Base-by-base conservation (phyloP, 2,329 filamentous ascomycete genomes). In the Alternaria sp. region DNA sequence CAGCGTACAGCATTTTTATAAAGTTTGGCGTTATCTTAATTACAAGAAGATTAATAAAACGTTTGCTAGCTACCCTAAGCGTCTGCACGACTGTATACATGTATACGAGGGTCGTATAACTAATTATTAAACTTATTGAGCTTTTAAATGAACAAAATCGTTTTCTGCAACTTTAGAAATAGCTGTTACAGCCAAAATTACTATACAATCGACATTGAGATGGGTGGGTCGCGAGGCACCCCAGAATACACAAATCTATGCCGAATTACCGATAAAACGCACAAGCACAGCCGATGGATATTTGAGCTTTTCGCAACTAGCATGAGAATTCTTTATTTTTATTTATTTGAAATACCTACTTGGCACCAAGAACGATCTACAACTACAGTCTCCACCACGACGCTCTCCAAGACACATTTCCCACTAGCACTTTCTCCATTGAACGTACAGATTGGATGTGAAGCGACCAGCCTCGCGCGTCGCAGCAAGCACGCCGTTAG, bases 351-450 rank as follows among this genome's bases (percentile, higher is more conserved):
- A 8, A 33, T 56, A 7, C 45, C n/a, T 36, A 48, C 42, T 13
- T 28, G 33, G 29, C 29, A 46, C 28, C 36, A 23, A 42, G 33
- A 33, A n/a, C 8, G 10, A 36, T 46, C 17, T 24, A 53, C 48
- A 44, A 31, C 48, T 17, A 37, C 31, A 36, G n/a, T 26, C 26
- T 17, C 50, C 11, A 46, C 23, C 31, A 36, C 11, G 44, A 33
- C 17, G 29, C 44, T 34, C 17, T 48, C 37, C 26, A 26, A 17
- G 17, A 24, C 29, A 48, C 29, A 21, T 26, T 24, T 1, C 2
- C 31, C 29, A 23, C 60, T 68, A 76, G 51, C 74, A 77, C 62
- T 73, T 70, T 65, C 59, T 69, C 74, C 74, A 77, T 60, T 68
- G 65, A 13, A 77, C 58, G 50, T 72, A 74, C 28, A 77, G n/a